Base-by-base conservation (phyloP, 192 early-diverging fungal species). In the Thamnidium elegans region DNA sequence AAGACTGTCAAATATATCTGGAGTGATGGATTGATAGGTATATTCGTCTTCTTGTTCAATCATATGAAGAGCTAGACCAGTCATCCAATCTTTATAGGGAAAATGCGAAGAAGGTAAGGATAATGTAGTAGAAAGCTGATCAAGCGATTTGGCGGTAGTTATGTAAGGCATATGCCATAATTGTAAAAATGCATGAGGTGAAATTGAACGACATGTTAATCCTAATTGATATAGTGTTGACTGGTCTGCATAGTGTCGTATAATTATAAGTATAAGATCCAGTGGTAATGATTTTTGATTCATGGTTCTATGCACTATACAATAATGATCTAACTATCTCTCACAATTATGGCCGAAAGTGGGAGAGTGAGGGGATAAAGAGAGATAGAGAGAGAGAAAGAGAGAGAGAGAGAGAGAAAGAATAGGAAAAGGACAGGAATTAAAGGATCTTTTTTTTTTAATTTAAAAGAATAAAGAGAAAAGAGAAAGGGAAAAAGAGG, bases 221-320 rank as follows among this genome's bases (percentile, higher is more conserved):
- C 31, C n/a, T 10, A 56, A 34, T 36, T 56, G 30, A 32, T 11
- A 34, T 17, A 56, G 32, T 0, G 31, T 34, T 20, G 4, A 19
- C 6, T 56, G 30, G 17, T 56, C 55, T n/a, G 31, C 31, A 39
- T 56, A 19, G 55, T 56, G 10, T 39, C 36, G 36, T 36, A 56
- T 56, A n/a, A 56, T 56, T 5, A 39, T 15, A 8, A 56, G 34
- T 17, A 56, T 17, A 36, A 56, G 36, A 56, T 56, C 55, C 5
- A 36, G 15, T 39, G 55, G 55, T 9, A 56, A 34, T 3, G 3
- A 34, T 7, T 7, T 17, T 56, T 14, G 6, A 14, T 15, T 7
- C 30, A 17, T 32, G 4, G n/a, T n/a, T 32, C 14, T 53, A 13
- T 53, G 7, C 26, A 26, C 13, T 17, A 34, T 32, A 15, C 15